phyloP scores from a whole-genome alignment of 2,329 filamentous ascomycete genomes.

The Gnomoniopsis sp. region DNA sequence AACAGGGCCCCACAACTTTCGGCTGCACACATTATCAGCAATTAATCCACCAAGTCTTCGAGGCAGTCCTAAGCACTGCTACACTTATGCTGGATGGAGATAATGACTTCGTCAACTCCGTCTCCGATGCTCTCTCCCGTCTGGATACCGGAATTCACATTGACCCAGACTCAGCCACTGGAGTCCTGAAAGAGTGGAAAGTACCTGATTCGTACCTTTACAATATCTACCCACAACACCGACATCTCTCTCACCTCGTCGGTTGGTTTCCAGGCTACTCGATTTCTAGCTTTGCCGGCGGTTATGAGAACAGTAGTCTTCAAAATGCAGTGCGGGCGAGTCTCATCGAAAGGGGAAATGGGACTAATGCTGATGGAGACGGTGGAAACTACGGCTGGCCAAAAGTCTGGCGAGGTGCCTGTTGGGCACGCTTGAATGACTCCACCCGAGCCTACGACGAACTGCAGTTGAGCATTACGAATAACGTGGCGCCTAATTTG shows the following conservation, averaged over 20 bases:
- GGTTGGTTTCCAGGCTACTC: conserved; percentile 55
- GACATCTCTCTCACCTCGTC: conserved; percentile 52
- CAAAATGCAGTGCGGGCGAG: conserved; percentile 42
- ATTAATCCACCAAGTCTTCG: conserved; percentile 42
- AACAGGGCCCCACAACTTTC: conserved; percentile 53
- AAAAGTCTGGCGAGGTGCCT: conserved; percentile 55
- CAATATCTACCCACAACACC: conserved; percentile 29
- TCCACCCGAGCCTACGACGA: conserved; percentile 45
- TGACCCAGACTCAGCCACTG: conserved; percentile 27
- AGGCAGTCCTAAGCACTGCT: conserved; percentile 30
- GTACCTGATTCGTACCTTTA: conserved; percentile 33
- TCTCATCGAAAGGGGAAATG: conserved; percentile 27
- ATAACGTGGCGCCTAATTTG: conserved; percentile 48
- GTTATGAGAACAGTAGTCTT: conserved; percentile 40
- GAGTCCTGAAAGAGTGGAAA: conserved; percentile 50
- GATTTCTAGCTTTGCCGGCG: conserved; percentile 38
- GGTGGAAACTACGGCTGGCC: conserved; percentile 50
- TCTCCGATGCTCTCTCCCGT: conserved; percentile 39
- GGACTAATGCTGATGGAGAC: conserved; percentile 8
- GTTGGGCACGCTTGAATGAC: conserved; percentile 53
- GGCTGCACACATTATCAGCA: conserved; percentile 54
- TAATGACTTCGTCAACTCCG: conserved; percentile 26
- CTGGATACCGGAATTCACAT: conserved; percentile 50
- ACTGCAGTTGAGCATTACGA: conserved; percentile 43
- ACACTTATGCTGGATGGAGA: conserved; percentile 24